Conservation (phyloP, 2,329 filamentous ascomycete genomes). For the Daldinia eschscholtzii region DNA sequence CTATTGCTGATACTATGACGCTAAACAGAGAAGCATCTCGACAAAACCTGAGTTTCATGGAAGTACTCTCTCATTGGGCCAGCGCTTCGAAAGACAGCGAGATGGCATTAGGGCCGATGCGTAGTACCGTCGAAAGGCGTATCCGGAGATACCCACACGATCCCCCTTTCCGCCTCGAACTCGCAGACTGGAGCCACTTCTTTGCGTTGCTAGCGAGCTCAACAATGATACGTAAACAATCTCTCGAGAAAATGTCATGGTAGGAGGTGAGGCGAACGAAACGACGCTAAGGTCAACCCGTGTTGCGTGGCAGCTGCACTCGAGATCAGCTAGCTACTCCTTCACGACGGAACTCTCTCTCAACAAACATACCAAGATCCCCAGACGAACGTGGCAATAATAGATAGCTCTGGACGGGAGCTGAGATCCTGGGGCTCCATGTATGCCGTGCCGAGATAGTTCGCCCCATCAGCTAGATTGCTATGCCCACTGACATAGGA, state of each 20-base stretch:
- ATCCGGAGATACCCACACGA: constrained; percentile 5
- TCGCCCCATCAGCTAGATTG: constrained; percentile 1
- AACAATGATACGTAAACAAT: constrained; percentile 10
- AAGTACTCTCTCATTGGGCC: constrained; percentile 1
- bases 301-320: constrained; percentile 28
- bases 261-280: not conserved
- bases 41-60: not conserved
- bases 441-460: constrained; percentile 5
- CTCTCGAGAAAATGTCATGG: not conserved
- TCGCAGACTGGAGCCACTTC: constrained; percentile 7
- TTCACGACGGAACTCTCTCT: constrained; percentile 2
- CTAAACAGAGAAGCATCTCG: not conserved
- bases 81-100: constrained; percentile 11
- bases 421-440: constrained; percentile 11
- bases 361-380: constrained; percentile 18
- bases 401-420: constrained; percentile 14
- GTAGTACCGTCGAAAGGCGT: not conserved
- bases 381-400: constrained; percentile 21
- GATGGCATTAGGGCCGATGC: constrained; percentile 8
- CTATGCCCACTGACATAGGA: not conserved
- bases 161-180: constrained; percentile 8
- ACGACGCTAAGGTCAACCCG: constrained; percentile 5
- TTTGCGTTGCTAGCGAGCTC: constrained; percentile 10
- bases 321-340: constrained; percentile 18
- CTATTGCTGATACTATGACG: not conserved